These are phyloP conservation scores for Oropetium thomaeum DNA, from an alignment of 176 grass and related monocot species.

Conservation along the genomic window DNA sequence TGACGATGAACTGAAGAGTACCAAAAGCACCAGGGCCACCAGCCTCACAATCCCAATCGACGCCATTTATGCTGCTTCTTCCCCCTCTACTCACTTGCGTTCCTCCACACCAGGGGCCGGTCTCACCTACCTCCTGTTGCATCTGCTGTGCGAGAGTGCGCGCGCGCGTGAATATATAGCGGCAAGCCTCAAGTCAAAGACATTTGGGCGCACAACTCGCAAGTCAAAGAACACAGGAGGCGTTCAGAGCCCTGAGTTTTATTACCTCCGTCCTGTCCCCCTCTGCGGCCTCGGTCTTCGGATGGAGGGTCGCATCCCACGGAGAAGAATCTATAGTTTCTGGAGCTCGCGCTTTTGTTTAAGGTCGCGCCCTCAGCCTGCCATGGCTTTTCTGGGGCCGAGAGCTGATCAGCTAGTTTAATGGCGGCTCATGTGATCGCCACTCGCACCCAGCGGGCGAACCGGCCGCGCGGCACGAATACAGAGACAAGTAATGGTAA, in stretches of 20 bases:
- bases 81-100: conserved; percentile 1
- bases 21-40: conserved; percentile 39
- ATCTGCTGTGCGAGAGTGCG: not conserved
- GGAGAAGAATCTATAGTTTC: conserved; percentile 76
- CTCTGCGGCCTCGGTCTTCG: conserved; percentile 41
- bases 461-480: conserved; percentile 30
- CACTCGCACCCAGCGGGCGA: conserved; percentile 37
- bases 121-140: conserved; percentile 11
- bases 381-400: conserved; percentile 32
- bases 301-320: conserved; percentile 37
- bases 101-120: not conserved
- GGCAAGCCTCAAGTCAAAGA: conserved; percentile 31
- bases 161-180: conserved; percentile 24
- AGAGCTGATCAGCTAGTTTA: conserved; percentile 49
- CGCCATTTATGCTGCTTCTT: conserved; percentile 51
- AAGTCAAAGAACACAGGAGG: conserved; percentile 66
- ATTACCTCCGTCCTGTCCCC: conserved; percentile 49
- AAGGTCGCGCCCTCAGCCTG: conserved; percentile 11
- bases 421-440: conserved; percentile 69
- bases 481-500: conserved; percentile 9
- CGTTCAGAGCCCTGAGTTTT: conserved; percentile 41
- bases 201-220: conserved; percentile 23
- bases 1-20: conserved; percentile 37
- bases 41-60: conserved; percentile 35
- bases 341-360: conserved; percentile 40